Evolutionary conservation across 2,329 filamentous ascomycete genomes (phyloP), one percentile per base, ranked within the genome.

Genomic region (Xylaria hypoxylon): DNA sequence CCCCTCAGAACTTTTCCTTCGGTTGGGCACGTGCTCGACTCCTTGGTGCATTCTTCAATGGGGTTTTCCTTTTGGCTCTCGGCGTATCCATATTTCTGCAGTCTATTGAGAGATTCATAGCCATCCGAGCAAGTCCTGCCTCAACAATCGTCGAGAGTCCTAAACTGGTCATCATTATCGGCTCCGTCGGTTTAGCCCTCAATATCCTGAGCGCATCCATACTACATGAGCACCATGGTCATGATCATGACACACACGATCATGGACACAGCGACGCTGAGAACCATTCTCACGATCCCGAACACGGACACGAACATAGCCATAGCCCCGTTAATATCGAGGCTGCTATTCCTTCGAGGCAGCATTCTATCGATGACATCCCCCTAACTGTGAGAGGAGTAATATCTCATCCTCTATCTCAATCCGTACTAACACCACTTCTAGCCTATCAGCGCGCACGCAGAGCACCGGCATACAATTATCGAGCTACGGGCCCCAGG

Each of bases 31-130:
- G 92, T 35, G 90, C 91, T 17, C 86, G 87, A n/a, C 77, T 93
- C 1, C 81, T 94, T 0, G 91, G 91, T 5, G 90, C 90, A 24
- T 94, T 94, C 77, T 94, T 94, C 83, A 94, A 94, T 73, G 91
- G 91, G 15, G 88, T 90, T 1, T 92, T 94, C 65, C 83, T 94
- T 1, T 78, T 93, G 17, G 91, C 90, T 0, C 80, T 94, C 2
- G 90, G 90, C 1, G 78, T 93, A 40, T 92, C 90, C 76, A 92
- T 94, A 56, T 85, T 91, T 38, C 79, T 94, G 2, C 91, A 94
- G 74, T 89, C 91, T 0, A 84, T 94, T 57, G 90, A 94, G 77
- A 83, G 91, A 40, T 92, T 92, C 73, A 82, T 90, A 22, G 80
- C 84, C 3, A 74, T 90, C 3, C 77, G 86, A 69, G 66, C 71